These are phyloP conservation scores for Pseudogymnoascus sp. DNA, from an alignment of 2,329 filamentous ascomycete genomes.

Conservation along the genomic window DNA sequence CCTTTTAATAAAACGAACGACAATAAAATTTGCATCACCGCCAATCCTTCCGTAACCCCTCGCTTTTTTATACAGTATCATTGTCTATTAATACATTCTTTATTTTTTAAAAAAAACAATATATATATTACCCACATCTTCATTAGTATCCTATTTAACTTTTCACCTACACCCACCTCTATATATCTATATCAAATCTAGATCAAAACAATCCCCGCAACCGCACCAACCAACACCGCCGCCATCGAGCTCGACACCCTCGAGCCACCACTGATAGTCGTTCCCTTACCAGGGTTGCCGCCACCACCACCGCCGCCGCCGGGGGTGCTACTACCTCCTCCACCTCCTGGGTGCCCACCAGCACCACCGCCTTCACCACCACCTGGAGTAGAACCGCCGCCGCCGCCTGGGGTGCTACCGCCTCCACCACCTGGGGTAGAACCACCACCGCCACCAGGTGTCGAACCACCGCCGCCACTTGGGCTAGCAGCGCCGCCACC, in stretches of 20 bases:
- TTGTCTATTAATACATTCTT: background rate
- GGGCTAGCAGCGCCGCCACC: background rate
- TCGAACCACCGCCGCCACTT: background rate
- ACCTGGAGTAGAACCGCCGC: background rate
- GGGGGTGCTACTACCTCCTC: constrained; percentile 39
- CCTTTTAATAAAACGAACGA: no score
- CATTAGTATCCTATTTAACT: background rate
- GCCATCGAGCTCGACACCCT: background rate
- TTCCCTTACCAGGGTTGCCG: background rate
- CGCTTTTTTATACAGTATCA: background rate
- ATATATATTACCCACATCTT: background rate
- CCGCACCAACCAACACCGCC: background rate
- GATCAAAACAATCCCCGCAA: background rate
- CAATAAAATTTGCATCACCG: no score
- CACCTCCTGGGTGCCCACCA: background rate
- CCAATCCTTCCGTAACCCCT: background rate
- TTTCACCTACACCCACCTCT: background rate
- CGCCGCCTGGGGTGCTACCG: background rate
- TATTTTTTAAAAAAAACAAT: background rate
- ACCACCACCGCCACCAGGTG: background rate
- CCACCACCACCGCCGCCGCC: background rate
- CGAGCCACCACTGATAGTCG: background rate
- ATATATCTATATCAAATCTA: background rate
- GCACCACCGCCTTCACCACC: background rate
- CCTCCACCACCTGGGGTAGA: background rate